Evolutionary conservation across 371 early-diverging fungal species (phyloP), one percentile per base, ranked within the genome.

Genomic region (Nosema granulosis): DNA sequence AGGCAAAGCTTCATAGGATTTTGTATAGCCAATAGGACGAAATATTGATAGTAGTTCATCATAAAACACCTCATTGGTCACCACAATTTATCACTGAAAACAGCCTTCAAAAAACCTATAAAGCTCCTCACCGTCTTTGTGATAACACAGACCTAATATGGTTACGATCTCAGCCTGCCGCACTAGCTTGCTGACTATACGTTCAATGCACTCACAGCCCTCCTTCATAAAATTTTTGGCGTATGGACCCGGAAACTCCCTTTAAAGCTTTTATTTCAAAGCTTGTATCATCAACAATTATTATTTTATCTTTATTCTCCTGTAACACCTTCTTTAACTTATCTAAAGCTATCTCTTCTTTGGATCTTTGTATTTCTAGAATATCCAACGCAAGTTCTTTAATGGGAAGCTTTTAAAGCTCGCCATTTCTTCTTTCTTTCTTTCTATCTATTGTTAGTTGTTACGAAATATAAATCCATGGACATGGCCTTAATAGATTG

Each of bases 221-320:
- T 71, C 63, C 20, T 62, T 71, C 3, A 77, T 50, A 54, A 77
- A 77, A 37, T 71, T 34, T 57, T 77, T 77, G 0, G 65, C 49
- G 56, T 77, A 77, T 24, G 65, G 71, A n/a, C 77, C 77, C 18
- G 77, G 77, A 51, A 70, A 77, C n/a, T 51, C 71, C 77, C 18
- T 62, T 56, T 16, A 77, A 61, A 32, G 63, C 77, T 35, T 29
- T 49, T 26, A 77, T 57, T 37, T 62, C 61, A 6, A 77, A 43
- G 31, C 71, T 65, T 18, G 49, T 61, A 63, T 77, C 77, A 34
- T 77, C 77, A 9, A 71, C 54, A 24, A 77, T n/a, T 11, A 61
- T 29, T 57, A 67, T 43, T 24, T 1, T 26, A 0, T 52, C 50
- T 34, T 68, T 57, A 1, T 59, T 26, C 16, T 22, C 68, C 3